Evolutionary conservation across 345 rosid species (phyloP).

Genomic region (Salix dunnii): DNA sequence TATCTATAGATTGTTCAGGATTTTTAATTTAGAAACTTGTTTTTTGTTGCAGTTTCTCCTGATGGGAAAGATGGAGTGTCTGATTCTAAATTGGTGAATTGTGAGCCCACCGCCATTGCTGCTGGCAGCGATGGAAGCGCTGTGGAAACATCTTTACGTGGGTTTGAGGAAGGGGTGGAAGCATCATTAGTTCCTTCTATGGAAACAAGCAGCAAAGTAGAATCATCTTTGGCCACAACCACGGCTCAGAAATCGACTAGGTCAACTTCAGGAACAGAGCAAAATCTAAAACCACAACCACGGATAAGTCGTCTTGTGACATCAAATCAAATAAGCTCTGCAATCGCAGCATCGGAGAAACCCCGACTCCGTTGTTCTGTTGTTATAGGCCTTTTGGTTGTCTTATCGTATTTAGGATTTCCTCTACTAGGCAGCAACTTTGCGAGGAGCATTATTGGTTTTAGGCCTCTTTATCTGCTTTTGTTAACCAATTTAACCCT

Average conservation of each 20-base stretch:
- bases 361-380: constrained; percentile 48
- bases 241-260: constrained; percentile 32
- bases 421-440: constrained; percentile 43
- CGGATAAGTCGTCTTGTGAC: constrained; percentile 20
- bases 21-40: background rate
- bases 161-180: constrained; percentile 10
- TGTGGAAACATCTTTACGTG: constrained; percentile 7
- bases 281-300: constrained; percentile 6
- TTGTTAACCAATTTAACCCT: constrained; percentile 58
- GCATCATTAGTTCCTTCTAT: constrained; percentile 18
- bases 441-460: constrained; percentile 39
- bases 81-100: constrained; percentile 16
- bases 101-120: constrained; percentile 14
- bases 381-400: constrained; percentile 45
- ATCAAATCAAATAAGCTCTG: constrained; percentile 51
- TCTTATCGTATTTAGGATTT: constrained; percentile 51
- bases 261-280: constrained; percentile 25
- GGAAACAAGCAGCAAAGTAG: constrained; percentile 20
- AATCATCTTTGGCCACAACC: constrained; percentile 21
- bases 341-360: constrained; percentile 48
- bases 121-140: constrained; percentile 24
- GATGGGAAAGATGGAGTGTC: constrained; percentile 18
- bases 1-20: too few species aligned
- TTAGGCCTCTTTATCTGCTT: constrained; percentile 66
- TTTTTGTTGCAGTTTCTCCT: constrained; percentile 37